Evolutionary conservation across 2,329 filamentous ascomycete species (phyloP).

Genomic region (Xylariomycetidae sp.): DNA sequence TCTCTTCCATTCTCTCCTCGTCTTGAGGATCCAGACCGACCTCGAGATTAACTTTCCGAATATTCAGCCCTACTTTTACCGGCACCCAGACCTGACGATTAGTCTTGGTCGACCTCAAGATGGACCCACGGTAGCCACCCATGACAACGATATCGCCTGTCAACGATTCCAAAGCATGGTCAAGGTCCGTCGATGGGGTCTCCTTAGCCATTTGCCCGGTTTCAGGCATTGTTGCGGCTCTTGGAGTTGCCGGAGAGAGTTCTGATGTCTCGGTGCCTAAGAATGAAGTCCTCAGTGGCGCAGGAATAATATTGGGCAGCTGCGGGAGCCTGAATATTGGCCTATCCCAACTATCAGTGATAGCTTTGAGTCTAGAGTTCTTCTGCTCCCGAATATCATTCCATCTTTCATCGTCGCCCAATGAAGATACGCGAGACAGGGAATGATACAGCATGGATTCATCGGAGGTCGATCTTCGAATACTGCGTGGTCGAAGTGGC

Average conservation of each 20-base stretch:
- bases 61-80: slow-evolving; percentile 85
- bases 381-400: slow-evolving; percentile 77
- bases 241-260: slow-evolving; percentile 8
- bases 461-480: slow-evolving; percentile 67
- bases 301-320: slow-evolving; percentile 48
- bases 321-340: slow-evolving; percentile 71
- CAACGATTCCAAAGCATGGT: slow-evolving; percentile 59
- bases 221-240: slow-evolving; percentile 12
- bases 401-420: slow-evolving; percentile 80
- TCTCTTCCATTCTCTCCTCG: slow-evolving; percentile 76
- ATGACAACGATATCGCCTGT: slow-evolving; percentile 84
- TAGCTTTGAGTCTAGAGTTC: slow-evolving; percentile 84
- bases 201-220: slow-evolving; percentile 17
- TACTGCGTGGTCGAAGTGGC: slow-evolving; percentile 25
- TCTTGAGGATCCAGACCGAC: slow-evolving; percentile 78
- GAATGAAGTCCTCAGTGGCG: slow-evolving; percentile 23
- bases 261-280: slow-evolving; percentile 18
- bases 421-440: slow-evolving; percentile 72
- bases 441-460: slow-evolving; percentile 74
- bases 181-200: slow-evolving; percentile 33
- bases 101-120: slow-evolving; percentile 78
- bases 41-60: slow-evolving; percentile 87
- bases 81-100: slow-evolving; percentile 92
- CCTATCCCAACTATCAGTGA: slow-evolving; percentile 79
- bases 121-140: slow-evolving; percentile 85